Percentiles rank a stretch among this genome's conserved stretches.
Conservation (phyloP, 495 filamentous ascomycete genomes). For the Neurospora sp. region DNA sequence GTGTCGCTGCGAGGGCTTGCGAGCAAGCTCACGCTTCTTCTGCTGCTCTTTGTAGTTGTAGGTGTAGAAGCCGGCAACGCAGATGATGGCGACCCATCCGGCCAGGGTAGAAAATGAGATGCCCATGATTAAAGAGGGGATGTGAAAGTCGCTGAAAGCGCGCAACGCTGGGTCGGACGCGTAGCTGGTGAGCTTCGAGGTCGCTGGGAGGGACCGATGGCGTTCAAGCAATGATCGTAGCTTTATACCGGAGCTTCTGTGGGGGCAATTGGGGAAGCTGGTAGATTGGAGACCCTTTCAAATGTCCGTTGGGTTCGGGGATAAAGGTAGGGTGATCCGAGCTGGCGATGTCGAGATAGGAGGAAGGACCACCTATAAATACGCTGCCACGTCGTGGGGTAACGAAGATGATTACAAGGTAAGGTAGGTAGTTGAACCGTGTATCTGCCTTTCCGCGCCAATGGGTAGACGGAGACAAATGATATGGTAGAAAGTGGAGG, state of each 20-base stretch:
- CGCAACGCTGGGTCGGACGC: not conserved
- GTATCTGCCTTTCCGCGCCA: not conserved
- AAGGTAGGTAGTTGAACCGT: not conserved
- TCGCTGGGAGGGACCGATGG: not conserved
- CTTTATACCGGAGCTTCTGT: not conserved
- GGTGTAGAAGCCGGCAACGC: slow-evolving; percentile 29
- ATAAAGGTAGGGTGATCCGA: not conserved
- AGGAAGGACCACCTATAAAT: not conserved
- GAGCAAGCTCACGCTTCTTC: slow-evolving; percentile 7
- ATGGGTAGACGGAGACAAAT: not conserved
- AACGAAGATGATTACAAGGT: not conserved
- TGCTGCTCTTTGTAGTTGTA: slow-evolving; percentile 8
- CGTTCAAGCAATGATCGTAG: not conserved
- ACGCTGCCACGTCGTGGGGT: not conserved
- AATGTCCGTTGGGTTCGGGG: not conserved
- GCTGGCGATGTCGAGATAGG: not conserved
- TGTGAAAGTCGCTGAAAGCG: not conserved
- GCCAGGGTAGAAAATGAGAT: slow-evolving; percentile 32
- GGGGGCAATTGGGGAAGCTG: not conserved
- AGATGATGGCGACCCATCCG: slow-evolving; percentile 50
- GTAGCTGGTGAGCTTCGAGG: not conserved
- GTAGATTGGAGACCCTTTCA: not conserved
- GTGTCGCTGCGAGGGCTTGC: slow-evolving; percentile 8
- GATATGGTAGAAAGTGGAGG: not conserved
- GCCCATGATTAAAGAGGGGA: slow-evolving; percentile 24